Evolutionary conservation across 306 rosid species (phyloP).

Genomic region (Corylus heterophylla): DNA sequence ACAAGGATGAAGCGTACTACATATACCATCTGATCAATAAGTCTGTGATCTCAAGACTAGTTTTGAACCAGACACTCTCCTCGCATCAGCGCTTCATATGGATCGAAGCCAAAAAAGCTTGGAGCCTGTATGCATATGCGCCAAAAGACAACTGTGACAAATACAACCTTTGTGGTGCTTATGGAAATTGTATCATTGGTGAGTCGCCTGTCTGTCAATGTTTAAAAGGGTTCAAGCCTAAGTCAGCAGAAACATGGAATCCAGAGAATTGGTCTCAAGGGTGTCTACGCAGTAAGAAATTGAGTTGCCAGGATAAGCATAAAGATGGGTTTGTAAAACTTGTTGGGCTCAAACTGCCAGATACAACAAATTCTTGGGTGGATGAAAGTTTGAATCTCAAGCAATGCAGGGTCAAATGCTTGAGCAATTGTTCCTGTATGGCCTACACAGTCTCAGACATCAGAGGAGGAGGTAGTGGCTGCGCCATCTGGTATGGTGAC

Average conservation of each 20-base stretch:
- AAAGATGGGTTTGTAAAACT: slow-evolving; percentile 39
- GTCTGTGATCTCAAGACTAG: slow-evolving; percentile 42
- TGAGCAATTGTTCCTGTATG: slow-evolving; percentile 56
- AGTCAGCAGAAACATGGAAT: slow-evolving; percentile 43
- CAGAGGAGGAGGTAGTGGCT: slow-evolving; percentile 58
- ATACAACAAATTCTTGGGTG: slow-evolving; percentile 45
- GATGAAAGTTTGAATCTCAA: slow-evolving; percentile 37
- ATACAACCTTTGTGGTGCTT: slow-evolving; percentile 44
- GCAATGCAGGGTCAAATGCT: slow-evolving; percentile 50
- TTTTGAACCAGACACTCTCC: slow-evolving; percentile 39
- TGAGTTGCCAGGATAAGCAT: slow-evolving; percentile 37
- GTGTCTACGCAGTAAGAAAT: slow-evolving; percentile 30
- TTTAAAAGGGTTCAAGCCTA: slow-evolving; percentile 48
- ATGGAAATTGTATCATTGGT: slow-evolving; percentile 39
- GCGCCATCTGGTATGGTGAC: slow-evolving; percentile 56
- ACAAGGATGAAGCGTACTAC: slow-evolving; percentile 44
- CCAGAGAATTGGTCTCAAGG: slow-evolving; percentile 53
- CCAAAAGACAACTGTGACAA: slow-evolving; percentile 50
- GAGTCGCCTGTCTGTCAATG: slow-evolving; percentile 51
- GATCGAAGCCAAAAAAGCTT: slow-evolving; percentile 34
- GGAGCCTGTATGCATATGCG: slow-evolving; percentile 31
- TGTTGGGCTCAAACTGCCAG: slow-evolving; percentile 49
- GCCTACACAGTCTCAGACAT: slow-evolving; percentile 50
- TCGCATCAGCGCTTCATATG: slow-evolving; percentile 31
- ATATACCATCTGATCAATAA: slow-evolving; percentile 34